A percentile compares a stretch with the other conserved stretches of the same genome.
Evolutionary conservation across 2,329 filamentous ascomycete genomes (phyloP).

Genomic region (Aspergillus viridinutans): DNA sequence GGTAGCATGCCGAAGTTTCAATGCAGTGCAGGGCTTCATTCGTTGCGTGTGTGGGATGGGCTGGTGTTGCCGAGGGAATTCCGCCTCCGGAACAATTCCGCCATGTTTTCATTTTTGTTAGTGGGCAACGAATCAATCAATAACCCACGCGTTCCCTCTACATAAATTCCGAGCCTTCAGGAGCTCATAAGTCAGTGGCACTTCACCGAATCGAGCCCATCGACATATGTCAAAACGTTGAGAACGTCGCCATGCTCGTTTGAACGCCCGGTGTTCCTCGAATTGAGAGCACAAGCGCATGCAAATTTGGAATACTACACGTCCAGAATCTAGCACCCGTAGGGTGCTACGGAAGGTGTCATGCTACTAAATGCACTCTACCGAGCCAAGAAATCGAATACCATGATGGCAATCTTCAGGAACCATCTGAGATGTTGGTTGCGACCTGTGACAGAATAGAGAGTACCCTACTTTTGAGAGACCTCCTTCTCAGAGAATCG

Average conservation of each 20-base stretch:
- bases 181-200: neutral
- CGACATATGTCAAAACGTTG: neutral
- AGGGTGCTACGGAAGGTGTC: neutral
- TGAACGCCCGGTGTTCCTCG: neutral
- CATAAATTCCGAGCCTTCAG: neutral
- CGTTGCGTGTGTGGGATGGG: conserved; percentile 1
- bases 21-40: conserved; percentile 5
- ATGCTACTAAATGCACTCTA: neutral
- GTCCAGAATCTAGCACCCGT: neutral
- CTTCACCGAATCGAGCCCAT: neutral
- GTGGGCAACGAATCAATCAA: neutral
- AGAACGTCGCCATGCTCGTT: neutral
- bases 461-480: neutral
- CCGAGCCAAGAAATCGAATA: neutral
- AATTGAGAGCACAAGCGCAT: neutral
- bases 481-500: neutral
- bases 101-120: neutral
- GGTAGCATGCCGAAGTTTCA: conserved; percentile 4
- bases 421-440: neutral
- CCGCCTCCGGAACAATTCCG: conserved; percentile 24
- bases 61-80: conserved; percentile 13
- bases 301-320: neutral
- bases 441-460: neutral
- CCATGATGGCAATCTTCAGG: neutral
- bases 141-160: neutral